phyloP scores from a whole-genome alignment of 169 alveolate species.

The Plasmodium cynomolgi region DNA sequence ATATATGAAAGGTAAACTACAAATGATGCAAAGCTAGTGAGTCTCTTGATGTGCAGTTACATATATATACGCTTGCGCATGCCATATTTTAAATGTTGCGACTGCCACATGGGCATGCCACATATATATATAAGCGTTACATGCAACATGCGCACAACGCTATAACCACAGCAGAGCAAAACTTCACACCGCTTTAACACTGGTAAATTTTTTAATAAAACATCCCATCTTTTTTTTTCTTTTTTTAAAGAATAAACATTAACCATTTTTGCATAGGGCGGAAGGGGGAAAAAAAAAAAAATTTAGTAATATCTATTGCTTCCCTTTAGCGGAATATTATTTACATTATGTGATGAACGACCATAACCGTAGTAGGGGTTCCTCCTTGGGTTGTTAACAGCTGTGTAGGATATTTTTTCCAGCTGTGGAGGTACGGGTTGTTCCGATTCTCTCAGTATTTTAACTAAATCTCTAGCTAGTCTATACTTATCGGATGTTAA shows the following conservation, averaged over 20 bases:
- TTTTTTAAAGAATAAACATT: conserved; percentile 9
- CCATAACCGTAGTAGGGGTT: conserved; percentile 61
- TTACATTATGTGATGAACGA: conserved; percentile 40
- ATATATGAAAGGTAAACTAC: conserved; percentile 4
- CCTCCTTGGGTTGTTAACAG: conserved; percentile 75
- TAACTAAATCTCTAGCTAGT: conserved; percentile 94
- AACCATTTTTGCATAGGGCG: background rate
- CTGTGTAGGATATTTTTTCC: conserved; percentile 77
- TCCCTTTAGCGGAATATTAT: conserved; percentile 48
- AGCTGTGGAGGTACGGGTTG: conserved; percentile 93
- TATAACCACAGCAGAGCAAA: background rate
- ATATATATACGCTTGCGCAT: background rate
- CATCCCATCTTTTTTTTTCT: background rate
- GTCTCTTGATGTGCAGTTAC: background rate
- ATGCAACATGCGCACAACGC: background rate
- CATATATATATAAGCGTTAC: background rate
- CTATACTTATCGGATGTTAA: conserved; percentile 93
- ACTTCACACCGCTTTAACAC: background rate
- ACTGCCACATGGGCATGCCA: background rate
- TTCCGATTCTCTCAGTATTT: conserved; percentile 93
- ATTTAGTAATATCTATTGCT: conserved; percentile 43
- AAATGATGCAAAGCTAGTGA: background rate
- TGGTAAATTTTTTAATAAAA: background rate
- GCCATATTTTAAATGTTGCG: background rate
- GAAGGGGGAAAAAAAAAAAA: background rate